phyloP scores from a whole-genome alignment of 2,329 filamentous ascomycete species.

The Beauveria sp. region DNA sequence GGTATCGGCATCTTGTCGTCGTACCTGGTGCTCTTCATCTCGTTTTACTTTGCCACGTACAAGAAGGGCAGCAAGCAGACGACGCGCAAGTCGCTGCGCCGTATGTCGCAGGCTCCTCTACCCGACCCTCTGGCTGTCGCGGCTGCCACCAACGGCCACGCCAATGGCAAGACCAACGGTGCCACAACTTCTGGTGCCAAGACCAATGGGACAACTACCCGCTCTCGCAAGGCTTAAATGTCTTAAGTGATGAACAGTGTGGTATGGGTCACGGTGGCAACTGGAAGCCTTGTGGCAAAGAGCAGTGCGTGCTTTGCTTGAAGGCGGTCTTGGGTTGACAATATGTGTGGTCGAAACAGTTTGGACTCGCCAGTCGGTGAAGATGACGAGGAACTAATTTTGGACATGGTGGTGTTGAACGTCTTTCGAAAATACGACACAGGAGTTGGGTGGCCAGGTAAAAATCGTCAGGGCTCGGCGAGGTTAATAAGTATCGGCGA shows the following conservation, averaged over 20 bases:
- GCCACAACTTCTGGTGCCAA: constrained; percentile 47
- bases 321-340: neutral
- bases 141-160: constrained; percentile 43
- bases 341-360: neutral
- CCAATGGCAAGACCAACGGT: constrained; percentile 42
- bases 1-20: constrained; percentile 89
- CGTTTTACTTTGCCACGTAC: constrained; percentile 97
- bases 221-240: constrained; percentile 59
- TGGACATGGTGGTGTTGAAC: constrained; percentile 9
- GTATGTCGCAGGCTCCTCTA: constrained; percentile 59
- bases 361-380: neutral
- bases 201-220: constrained; percentile 53
- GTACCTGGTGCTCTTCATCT: constrained; percentile 97
- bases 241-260: neutral
- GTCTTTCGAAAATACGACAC: neutral
- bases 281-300: neutral
- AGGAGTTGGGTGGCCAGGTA: constrained; percentile 8
- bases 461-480: constrained; percentile 9
- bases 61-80: constrained; percentile 77
- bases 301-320: neutral
- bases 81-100: constrained; percentile 68
- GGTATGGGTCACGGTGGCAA: neutral
- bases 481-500: constrained; percentile 4
- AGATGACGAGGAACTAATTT: neutral
- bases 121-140: constrained; percentile 76